Evolutionary conservation across 129 eudicot genomes (phyloP).

Genomic region (Lonicera japonica): DNA sequence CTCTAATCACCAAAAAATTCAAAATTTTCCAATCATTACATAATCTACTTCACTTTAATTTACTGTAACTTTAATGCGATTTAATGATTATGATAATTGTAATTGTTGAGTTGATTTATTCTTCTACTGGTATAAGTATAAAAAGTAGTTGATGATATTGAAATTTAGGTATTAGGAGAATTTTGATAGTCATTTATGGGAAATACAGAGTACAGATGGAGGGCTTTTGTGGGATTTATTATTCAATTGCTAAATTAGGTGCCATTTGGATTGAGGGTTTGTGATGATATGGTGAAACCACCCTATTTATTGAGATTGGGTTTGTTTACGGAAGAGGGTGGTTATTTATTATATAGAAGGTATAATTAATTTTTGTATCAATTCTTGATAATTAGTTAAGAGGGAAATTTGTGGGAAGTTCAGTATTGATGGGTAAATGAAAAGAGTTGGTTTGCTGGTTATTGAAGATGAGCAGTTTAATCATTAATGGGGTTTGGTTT

Average conservation of each 20-base stretch:
- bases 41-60: too few species aligned
- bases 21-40: too few species aligned
- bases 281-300: not conserved
- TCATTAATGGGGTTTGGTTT: not conserved
- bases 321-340: not conserved
- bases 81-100: not conserved
- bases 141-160: conserved; percentile 28
- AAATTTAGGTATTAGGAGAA: conserved; percentile 11
- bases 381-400: too few species aligned
- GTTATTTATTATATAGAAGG: not conserved
- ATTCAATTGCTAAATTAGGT: not conserved
- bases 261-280: conserved; percentile 9
- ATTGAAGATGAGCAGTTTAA: conserved; percentile 2
- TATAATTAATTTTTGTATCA: not conserved
- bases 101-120: conserved; percentile 14
- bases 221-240: conserved; percentile 3
- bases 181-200: conserved; percentile 12
- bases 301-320: not conserved
- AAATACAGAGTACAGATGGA: not conserved
- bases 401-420: not conserved
- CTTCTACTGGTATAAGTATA: not conserved
- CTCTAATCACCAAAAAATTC: not conserved
- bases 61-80: not conserved
- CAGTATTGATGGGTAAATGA: not conserved
- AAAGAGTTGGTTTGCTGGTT: not conserved